These are phyloP conservation scores for Cyclocybe aegerita DNA, from an alignment of 768 basidiomycete genomes.

Conservation along the genomic window DNA sequence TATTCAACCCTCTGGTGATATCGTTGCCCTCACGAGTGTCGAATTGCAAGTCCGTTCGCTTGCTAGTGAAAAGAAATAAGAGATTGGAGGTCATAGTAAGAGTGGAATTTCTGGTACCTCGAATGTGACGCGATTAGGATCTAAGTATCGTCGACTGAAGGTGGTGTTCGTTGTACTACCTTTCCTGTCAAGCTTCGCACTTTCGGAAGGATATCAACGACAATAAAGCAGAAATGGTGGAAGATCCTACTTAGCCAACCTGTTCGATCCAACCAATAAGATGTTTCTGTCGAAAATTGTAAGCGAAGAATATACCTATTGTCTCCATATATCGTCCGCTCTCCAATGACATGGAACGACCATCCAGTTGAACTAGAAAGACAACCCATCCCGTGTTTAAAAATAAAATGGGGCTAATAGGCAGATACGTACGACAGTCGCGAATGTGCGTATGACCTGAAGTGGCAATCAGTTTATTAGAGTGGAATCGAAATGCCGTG, in stretches of 20 bases:
- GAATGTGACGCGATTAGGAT: constrained; percentile 76
- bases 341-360: constrained; percentile 75
- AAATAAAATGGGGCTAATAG: neutral
- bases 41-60: constrained; percentile 48
- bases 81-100: neutral
- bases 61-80: constrained; percentile 28
- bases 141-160: constrained; percentile 73
- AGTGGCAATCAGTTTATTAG: neutral
- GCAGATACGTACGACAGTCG: constrained; percentile 58
- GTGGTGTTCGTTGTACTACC: constrained; percentile 49
- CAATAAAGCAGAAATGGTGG: neutral
- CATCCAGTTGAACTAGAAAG: constrained; percentile 60
- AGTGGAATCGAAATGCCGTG: neutral
- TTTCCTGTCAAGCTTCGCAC: constrained; percentile 45
- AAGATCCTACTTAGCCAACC: constrained; percentile 63
- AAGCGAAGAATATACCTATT: constrained; percentile 49
- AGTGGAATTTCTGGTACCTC: constrained; percentile 46
- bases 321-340: constrained; percentile 94
- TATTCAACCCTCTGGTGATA: constrained; percentile 56
- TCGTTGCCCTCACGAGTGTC: constrained; percentile 54
- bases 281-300: neutral
- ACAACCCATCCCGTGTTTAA: neutral
- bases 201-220: constrained; percentile 21
- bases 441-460: constrained; percentile 75
- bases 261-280: constrained; percentile 17